Evolutionary conservation across 2,329 filamentous ascomycete species (phyloP).

Genomic region (Zopfia rhizophila): DNA sequence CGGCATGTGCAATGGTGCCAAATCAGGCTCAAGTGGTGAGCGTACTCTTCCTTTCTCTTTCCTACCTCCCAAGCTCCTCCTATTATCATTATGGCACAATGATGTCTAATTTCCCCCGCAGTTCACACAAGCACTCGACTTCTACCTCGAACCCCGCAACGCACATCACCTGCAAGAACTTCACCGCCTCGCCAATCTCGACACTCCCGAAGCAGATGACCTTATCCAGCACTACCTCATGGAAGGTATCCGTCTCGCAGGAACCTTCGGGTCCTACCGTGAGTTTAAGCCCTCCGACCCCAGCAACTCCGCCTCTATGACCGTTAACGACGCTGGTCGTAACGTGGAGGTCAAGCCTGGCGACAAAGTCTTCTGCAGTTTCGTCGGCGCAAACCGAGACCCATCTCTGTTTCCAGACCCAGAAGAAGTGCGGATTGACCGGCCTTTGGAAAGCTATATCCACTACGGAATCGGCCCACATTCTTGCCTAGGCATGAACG

Average conservation of each 20-base stretch:
- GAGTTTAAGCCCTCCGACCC: slow-evolving; percentile 51
- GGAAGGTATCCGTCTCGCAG: slow-evolving; percentile 76
- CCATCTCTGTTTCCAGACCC: slow-evolving; percentile 68
- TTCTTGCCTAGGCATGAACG: slow-evolving; percentile 69
- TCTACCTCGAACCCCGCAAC: slow-evolving; percentile 28
- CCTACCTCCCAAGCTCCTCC: too few relatives aligned
- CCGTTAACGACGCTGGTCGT: slow-evolving; percentile 63
- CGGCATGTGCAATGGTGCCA: slow-evolving; percentile 73
- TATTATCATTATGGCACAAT: not conserved
- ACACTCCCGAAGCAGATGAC: slow-evolving; percentile 68
- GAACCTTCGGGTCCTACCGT: slow-evolving; percentile 70
- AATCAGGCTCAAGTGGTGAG: slow-evolving; percentile 74
- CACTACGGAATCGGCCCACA: slow-evolving; percentile 72
- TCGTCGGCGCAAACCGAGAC: slow-evolving; percentile 55
- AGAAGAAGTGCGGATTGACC: slow-evolving; percentile 68
- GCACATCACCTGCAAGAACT: slow-evolving; percentile 67
- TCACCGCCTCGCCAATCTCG: slow-evolving; percentile 66
- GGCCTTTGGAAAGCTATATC: slow-evolving; percentile 72
- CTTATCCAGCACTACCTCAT: slow-evolving; percentile 74
- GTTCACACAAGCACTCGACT: slow-evolving; percentile 21
- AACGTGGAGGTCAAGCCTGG: slow-evolving; percentile 64
- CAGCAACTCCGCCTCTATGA: slow-evolving; percentile 56
- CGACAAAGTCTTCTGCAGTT: slow-evolving; percentile 71
- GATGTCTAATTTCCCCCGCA: slow-evolving; percentile 1
- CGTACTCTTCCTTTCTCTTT: slow-evolving; percentile 19